Evolutionary conservation across 2,329 filamentous ascomycete genomes (phyloP).

Genomic region (Nemania bipapillata): DNA sequence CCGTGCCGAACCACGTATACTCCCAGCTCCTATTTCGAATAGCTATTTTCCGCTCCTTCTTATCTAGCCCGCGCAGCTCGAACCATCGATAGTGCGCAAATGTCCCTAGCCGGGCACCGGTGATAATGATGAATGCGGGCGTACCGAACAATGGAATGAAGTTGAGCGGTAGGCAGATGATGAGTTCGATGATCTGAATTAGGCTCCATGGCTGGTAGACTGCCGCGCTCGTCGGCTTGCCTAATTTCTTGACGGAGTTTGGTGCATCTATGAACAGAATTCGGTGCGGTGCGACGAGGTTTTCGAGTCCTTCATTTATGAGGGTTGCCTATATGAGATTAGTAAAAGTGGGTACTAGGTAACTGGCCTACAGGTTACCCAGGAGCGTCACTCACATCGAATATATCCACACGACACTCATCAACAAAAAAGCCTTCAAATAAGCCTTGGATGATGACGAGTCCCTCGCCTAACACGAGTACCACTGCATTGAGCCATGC

Average conservation of each 20-base stretch:
- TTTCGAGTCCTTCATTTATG: slow-evolving; percentile 75
- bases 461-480: slow-evolving; percentile 83
- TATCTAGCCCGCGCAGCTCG: slow-evolving; percentile 77
- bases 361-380: background rate
- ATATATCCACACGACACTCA: slow-evolving; percentile 80
- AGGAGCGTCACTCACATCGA: slow-evolving; percentile 70
- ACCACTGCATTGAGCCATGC: slow-evolving; percentile 93
- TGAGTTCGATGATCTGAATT: slow-evolving; percentile 87
- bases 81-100: slow-evolving; percentile 93
- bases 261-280: slow-evolving; percentile 74
- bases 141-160: slow-evolving; percentile 85
- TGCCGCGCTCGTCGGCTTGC: slow-evolving; percentile 79
- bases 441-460: slow-evolving; percentile 74
- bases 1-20: slow-evolving; percentile 92
- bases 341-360: slow-evolving; percentile 4
- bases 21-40: slow-evolving; percentile 76
- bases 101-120: slow-evolving; percentile 86
- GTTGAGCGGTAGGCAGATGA: slow-evolving; percentile 83
- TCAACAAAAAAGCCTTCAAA: slow-evolving; percentile 87
- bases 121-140: slow-evolving; percentile 86
- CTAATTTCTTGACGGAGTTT: slow-evolving; percentile 80
- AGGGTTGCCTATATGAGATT: slow-evolving; percentile 68
- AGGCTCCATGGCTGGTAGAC: slow-evolving; percentile 90
- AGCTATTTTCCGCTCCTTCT: slow-evolving; percentile 77
- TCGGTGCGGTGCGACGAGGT: slow-evolving; percentile 74